These are phyloP conservation scores for Ramaria sp. DNA, from an alignment of 768 basidiomycete genomes.

Conservation along the genomic window DNA sequence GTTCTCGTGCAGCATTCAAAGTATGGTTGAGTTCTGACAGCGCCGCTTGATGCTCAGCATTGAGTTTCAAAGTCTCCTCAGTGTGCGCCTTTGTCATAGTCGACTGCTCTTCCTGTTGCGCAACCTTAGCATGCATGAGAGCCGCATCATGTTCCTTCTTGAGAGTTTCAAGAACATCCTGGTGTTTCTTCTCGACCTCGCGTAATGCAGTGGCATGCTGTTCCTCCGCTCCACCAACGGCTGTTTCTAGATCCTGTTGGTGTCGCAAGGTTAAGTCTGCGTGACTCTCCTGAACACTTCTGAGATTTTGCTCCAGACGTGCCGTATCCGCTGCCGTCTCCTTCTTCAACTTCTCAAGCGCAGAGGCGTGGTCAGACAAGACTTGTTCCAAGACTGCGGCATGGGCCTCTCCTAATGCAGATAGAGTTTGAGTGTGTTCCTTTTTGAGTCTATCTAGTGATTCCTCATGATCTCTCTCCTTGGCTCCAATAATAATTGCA, in stretches of 20 bases:
- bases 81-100: slow-evolving; percentile 31
- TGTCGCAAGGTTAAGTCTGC: slow-evolving; percentile 10
- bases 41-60: slow-evolving; percentile 37
- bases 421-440: slow-evolving; percentile 45
- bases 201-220: slow-evolving; percentile 30
- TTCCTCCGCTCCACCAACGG: slow-evolving; percentile 34
- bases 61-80: slow-evolving; percentile 28
- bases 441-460: slow-evolving; percentile 56
- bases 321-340: slow-evolving; percentile 31
- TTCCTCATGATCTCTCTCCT: slow-evolving; percentile 52
- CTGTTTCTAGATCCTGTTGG: slow-evolving; percentile 30
- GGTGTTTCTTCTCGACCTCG: slow-evolving; percentile 44
- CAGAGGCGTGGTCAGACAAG: slow-evolving; percentile 25
- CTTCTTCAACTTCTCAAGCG: slow-evolving; percentile 21
- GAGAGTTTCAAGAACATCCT: slow-evolving; percentile 39
- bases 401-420: slow-evolving; percentile 52
- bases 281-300: slow-evolving; percentile 5
- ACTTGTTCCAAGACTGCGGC: slow-evolving; percentile 22
- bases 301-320: neutral
- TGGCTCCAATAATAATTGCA: slow-evolving; percentile 48
- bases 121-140: slow-evolving; percentile 23
- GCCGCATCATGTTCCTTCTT: slow-evolving; percentile 42
- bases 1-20: slow-evolving; percentile 27
- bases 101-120: slow-evolving; percentile 18
- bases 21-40: slow-evolving; percentile 30